A percentile compares a stretch with the other conserved stretches of the same genome.
phyloP scores from a whole-genome alignment of 106 monocot species.

The Ottelia alismoides region DNA sequence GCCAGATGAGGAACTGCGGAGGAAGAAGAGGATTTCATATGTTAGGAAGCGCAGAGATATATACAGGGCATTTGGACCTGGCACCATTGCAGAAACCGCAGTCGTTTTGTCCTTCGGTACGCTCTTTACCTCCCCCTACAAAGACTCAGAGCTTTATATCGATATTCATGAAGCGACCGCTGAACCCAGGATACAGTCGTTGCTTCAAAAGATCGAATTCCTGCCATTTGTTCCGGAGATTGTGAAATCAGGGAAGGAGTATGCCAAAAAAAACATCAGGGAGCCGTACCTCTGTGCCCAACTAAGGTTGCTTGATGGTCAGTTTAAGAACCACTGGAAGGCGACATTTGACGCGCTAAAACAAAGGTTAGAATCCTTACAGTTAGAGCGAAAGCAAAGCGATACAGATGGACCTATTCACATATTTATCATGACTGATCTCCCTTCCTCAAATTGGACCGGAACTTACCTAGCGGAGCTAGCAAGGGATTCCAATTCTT shows the following conservation, averaged over 20 bases:
- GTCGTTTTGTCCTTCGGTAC: constrained; percentile 71
- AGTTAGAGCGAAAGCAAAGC: constrained; percentile 15
- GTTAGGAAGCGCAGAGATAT: constrained; percentile 66
- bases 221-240: constrained; percentile 78
- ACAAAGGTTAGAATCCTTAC: constrained; percentile 43
- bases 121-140: constrained; percentile 66
- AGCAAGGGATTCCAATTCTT: constrained; percentile 27
- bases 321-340: constrained; percentile 95
- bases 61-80: constrained; percentile 56
- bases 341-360: constrained; percentile 54
- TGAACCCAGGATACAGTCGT: constrained; percentile 31
- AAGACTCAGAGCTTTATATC: constrained; percentile 61
- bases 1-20: constrained; percentile 45
- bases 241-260: constrained; percentile 47
- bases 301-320: constrained; percentile 85
- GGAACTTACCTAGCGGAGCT: constrained; percentile 57
- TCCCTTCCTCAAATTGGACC: constrained; percentile 60
- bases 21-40: constrained; percentile 61
- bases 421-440: constrained; percentile 96
- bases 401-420: constrained; percentile 20
- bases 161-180: constrained; percentile 54
- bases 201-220: constrained; percentile 42
- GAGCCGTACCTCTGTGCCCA: constrained; percentile 85
- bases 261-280: constrained; percentile 40
- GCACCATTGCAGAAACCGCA: constrained; percentile 38